Conservation (phyloP, 1,284 basidiomycete species). For the Vanrija pseudolonga region DNA sequence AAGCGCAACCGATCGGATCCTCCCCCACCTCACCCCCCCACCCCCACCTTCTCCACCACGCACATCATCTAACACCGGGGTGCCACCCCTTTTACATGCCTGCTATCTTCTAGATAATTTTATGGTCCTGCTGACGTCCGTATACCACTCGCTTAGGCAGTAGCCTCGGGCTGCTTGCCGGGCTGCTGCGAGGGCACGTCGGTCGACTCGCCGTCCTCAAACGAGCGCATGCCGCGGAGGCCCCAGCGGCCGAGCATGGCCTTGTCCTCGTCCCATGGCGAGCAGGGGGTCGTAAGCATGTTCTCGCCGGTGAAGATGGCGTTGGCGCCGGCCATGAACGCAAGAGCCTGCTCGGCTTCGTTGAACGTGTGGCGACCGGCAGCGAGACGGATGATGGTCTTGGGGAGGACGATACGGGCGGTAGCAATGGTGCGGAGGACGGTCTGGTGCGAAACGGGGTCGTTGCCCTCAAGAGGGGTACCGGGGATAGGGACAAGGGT, state of each 20-base stretch:
- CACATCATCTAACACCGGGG: too few relatives aligned
- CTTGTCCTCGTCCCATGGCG: conserved; percentile 92
- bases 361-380: conserved; percentile 86
- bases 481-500: conserved; percentile 68
- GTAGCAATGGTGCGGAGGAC: conserved; percentile 93
- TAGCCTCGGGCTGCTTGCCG: too few relatives aligned
- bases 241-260: conserved; percentile 92
- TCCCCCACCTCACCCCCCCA: too few relatives aligned
- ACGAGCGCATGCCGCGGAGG: conserved; percentile 82
- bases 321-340: conserved; percentile 97
- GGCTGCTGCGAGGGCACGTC: neutral
- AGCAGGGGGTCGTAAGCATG: conserved; percentile 96
- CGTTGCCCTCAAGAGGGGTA: conserved; percentile 58
- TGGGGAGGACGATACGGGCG: conserved; percentile 84
- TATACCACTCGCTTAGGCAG: too few relatives aligned
- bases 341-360: conserved; percentile 79
- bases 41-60: too few relatives aligned
- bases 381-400: conserved; percentile 90
- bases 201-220: conserved; percentile 54
- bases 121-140: too few relatives aligned
- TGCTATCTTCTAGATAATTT: too few relatives aligned
- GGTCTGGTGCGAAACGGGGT: conserved; percentile 71
- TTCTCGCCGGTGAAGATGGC: conserved; percentile 96
- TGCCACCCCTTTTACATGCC: too few relatives aligned
- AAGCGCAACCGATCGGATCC: too few relatives aligned